Base-by-base conservation (phyloP, 2,329 filamentous ascomycete genomes). In the Macroventuria anomochaeta region DNA sequence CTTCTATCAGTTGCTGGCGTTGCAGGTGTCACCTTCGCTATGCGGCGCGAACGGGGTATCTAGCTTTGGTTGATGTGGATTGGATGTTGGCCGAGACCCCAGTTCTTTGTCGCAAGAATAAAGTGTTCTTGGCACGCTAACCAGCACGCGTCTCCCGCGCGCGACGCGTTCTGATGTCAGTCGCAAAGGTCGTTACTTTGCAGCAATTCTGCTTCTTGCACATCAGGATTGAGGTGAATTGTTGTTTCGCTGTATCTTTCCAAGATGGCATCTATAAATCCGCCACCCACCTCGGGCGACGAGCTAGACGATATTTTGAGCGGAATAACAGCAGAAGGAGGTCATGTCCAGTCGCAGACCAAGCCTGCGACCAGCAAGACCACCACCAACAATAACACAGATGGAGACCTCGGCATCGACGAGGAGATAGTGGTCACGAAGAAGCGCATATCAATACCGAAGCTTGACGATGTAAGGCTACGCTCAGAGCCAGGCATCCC, bases 401-500 rank as follows among this genome's bases (percentile, higher is more conserved):
- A 81, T 23, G 81, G 79, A 7, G 81, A 81, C 0, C 77, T 96
- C 2, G 92, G 93, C 38, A 86, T 97, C 51, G 93, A 97, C 61
- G 86, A 96, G 68, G 91, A 96, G 66, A 84, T 99, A 46, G 88
- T 90, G 49, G 83, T 97, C 4, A 85, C 84, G 33, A 96, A 91
- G 76, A 89, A 89, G 65, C 83, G 87, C 29, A 83, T 86, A 57
- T 91, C 92, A 1, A 82, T 86, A 50, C 88, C 93, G 3, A 99
- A 97, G 73, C 83, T 99, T 21, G 93, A 99, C 69, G 91, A 96
- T 65, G 79, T 84, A 8, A 85, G 91, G 61, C 78, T 97, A n/a
- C 81, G 97, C 1, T 95, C 91, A 3, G 83, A 88, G 17, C 83
- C 86, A 40, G 95, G 95, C 1, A 92, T 99, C 55, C 91, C 91